Evolutionary conservation across 441 rosid genomes (phyloP).

Genomic region (Eruca vesicaria): DNA sequence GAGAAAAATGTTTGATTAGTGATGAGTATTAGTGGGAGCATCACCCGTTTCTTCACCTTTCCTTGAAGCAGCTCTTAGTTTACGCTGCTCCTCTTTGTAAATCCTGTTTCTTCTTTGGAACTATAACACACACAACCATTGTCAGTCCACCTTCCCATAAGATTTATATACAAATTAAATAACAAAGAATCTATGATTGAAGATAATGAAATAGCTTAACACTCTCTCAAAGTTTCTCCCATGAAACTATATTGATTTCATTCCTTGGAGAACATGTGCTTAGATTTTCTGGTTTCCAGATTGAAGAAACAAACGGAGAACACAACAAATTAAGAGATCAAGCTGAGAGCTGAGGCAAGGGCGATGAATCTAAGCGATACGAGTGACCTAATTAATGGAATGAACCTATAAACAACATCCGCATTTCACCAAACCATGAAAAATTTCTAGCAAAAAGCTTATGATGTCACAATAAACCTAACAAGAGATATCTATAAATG

Average conservation of each 20-base stretch:
- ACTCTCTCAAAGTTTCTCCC: not conserved
- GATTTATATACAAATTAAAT: not conserved
- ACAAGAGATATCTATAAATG: not conserved
- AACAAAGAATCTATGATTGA: not conserved
- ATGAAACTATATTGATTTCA: not conserved
- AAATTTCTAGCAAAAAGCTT: not conserved
- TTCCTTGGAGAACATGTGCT: not conserved
- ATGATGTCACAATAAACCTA: not conserved
- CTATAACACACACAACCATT: constrained; percentile 38
- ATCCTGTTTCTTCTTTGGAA: constrained; percentile 90
- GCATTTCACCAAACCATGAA: not conserved
- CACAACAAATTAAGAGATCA: not conserved
- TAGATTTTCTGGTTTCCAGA: not conserved
- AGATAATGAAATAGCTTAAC: not conserved
- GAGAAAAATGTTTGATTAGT: constrained; percentile 26
- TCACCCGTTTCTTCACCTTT: constrained; percentile 52
- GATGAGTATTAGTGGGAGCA: constrained; percentile 45
- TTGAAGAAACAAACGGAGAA: not conserved
- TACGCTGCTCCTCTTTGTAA: constrained; percentile 97
- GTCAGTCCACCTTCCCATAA: not conserved
- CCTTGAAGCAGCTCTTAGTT: constrained; percentile 74
- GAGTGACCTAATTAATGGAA: not conserved
- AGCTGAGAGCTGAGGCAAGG: not conserved
- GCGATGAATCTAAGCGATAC: not conserved
- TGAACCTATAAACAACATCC: not conserved